Percentiles rank a stretch among this genome's conserved stretches.
Evolutionary conservation across 2,329 filamentous ascomycete species (phyloP).

Genomic region (Aureobasidium sp.): DNA sequence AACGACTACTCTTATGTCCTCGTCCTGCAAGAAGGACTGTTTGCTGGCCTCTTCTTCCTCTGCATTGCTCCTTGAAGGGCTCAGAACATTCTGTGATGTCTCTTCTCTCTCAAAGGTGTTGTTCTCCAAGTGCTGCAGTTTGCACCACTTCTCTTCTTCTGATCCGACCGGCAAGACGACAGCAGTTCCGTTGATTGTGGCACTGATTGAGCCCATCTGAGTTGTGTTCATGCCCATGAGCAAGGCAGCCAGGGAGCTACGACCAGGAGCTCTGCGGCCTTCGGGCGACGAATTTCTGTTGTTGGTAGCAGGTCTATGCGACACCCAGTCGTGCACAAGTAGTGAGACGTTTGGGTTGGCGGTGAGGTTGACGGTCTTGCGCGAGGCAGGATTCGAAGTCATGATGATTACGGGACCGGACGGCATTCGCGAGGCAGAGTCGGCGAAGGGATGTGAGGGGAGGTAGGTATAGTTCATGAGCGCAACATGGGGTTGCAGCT

Average conservation of each 20-base stretch:
- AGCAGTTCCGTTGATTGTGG: constrained; percentile 87
- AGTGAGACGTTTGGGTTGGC: constrained; percentile 83
- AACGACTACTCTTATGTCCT: constrained; percentile 79
- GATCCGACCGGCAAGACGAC: constrained; percentile 63
- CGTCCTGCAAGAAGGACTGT: constrained; percentile 67
- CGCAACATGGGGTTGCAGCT: constrained; percentile 81
- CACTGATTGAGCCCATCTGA: constrained; percentile 78
- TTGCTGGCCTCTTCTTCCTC: constrained; percentile 39
- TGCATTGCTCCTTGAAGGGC: not conserved
- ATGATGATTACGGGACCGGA: constrained; percentile 67
- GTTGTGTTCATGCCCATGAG: constrained; percentile 88
- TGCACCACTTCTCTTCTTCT: constrained; percentile 79
- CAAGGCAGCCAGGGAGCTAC: constrained; percentile 69
- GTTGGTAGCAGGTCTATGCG: constrained; percentile 76
- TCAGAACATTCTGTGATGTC: constrained; percentile 10
- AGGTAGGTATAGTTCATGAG: constrained; percentile 99
- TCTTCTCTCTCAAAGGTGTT: constrained; percentile 53
- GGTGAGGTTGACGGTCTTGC: constrained; percentile 74
- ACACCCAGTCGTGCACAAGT: constrained; percentile 98
- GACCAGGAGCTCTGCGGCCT: constrained; percentile 38
- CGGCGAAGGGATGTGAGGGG: constrained; percentile 46
- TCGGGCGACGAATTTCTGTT: constrained; percentile 39
- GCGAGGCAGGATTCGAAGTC: constrained; percentile 74
- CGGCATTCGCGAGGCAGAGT: constrained; percentile 49
- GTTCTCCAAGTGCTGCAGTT: constrained; percentile 77